Conservation (phyloP, 148 eudicot species). For the Bassia scoparia region DNA sequence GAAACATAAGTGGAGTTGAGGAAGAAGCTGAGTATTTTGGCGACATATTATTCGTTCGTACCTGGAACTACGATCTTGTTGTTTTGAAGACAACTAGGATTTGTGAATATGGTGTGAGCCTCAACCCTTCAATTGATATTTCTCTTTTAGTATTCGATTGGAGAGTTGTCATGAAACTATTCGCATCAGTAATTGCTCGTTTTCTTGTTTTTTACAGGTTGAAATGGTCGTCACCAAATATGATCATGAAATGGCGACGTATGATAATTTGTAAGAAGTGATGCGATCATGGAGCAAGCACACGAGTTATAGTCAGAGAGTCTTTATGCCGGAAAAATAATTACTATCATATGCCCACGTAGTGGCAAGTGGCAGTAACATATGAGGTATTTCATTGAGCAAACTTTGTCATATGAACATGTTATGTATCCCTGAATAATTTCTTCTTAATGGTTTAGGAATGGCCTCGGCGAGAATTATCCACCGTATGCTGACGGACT, state of each 20-base stretch:
- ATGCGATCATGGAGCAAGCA: constrained; percentile 66
- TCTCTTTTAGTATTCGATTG: background rate
- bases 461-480: constrained; percentile 66
- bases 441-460: constrained; percentile 43
- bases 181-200: background rate
- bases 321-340: constrained; percentile 76
- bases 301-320: constrained; percentile 38
- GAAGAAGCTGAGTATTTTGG: constrained; percentile 87
- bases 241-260: constrained; percentile 95
- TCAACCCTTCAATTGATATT: constrained; percentile 4
- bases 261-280: constrained; percentile 89
- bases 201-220: constrained; percentile 40
- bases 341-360: constrained; percentile 73
- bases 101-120: constrained; percentile 89
- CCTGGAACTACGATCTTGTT: constrained; percentile 85
- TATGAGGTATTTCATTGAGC: constrained; percentile 76
- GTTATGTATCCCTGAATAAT: background rate
- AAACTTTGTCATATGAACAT: no score
- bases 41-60: constrained; percentile 73
- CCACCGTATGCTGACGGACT: constrained; percentile 91
- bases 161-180: no score
- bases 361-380: constrained; percentile 86
- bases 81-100: constrained; percentile 81
- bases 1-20: constrained; percentile 59
- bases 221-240: constrained; percentile 51